Conservation (phyloP, 2,329 filamentous ascomycete genomes). For the Talaromyces sp. region DNA sequence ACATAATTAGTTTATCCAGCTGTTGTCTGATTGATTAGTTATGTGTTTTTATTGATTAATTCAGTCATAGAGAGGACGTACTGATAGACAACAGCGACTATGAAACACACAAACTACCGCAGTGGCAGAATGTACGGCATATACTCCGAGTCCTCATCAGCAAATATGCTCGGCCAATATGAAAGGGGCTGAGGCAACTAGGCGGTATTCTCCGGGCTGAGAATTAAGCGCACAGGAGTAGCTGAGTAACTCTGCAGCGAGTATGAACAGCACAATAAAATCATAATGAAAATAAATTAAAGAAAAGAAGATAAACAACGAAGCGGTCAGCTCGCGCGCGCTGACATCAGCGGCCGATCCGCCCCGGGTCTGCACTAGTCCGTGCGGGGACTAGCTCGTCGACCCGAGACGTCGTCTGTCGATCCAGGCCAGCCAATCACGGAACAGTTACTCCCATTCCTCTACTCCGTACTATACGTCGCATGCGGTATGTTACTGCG, state of each 20-base stretch:
- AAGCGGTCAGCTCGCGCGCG: background rate
- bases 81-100: too few relatives aligned
- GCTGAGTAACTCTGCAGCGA: background rate
- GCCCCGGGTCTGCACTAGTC: background rate
- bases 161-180: background rate
- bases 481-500: too few relatives aligned
- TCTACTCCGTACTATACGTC: background rate
- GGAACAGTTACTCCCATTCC: background rate
- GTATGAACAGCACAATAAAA: too few relatives aligned
- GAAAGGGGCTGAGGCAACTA: background rate
- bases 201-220: background rate
- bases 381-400: background rate
- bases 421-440: conserved; percentile 1
- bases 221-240: background rate
- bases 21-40: too few relatives aligned
- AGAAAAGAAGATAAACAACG: background rate
- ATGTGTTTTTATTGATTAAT: too few relatives aligned
- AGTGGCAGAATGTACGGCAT: background rate
- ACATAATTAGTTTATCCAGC: too few relatives aligned
- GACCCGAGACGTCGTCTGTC: background rate
- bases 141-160: background rate
- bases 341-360: background rate
- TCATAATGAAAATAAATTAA: too few relatives aligned
- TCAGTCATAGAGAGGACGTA: too few relatives aligned
- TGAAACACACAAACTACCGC: too few relatives aligned